phyloP scores from a whole-genome alignment of 169 alveolate genomes.

The Plasmodium blacklocki region DNA sequence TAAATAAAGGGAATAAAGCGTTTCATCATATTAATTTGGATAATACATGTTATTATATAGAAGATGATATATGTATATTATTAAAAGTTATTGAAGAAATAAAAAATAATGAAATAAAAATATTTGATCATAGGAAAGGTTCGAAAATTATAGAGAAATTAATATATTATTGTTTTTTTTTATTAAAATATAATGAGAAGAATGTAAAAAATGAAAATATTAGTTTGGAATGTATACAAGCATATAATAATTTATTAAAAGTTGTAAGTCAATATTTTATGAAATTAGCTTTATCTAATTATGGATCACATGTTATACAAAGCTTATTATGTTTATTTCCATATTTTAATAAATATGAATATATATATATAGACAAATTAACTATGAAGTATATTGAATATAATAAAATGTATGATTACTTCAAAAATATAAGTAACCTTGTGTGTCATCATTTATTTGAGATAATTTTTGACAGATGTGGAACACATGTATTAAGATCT shows the following conservation, averaged over 20 bases:
- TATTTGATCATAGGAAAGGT: constrained; percentile 24
- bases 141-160: constrained; percentile 66
- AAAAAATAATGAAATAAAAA: constrained; percentile 28
- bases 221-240: constrained; percentile 54
- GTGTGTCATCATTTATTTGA: constrained; percentile 24
- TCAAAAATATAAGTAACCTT: constrained; percentile 18
- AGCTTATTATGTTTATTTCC: constrained; percentile 31
- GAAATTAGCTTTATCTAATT: constrained; percentile 16
- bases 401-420: not conserved
- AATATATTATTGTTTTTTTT: constrained; percentile 62
- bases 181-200: constrained; percentile 62
- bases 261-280: constrained; percentile 7
- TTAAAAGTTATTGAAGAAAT: constrained; percentile 53
- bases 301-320: constrained; percentile 71
- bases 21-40: constrained; percentile 42
- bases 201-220: constrained; percentile 33
- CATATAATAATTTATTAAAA: constrained; percentile 38
- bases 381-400: constrained; percentile 22
- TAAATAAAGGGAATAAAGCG: constrained; percentile 47
- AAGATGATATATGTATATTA: constrained; percentile 71
- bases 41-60: constrained; percentile 22
- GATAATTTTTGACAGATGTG: constrained; percentile 41
- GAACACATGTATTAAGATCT: constrained; percentile 66
- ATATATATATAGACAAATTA: constrained; percentile 45
- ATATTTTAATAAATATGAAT: constrained; percentile 65